Percentiles rank a stretch among this genome's conserved stretches.
Evolutionary conservation across 2,329 filamentous ascomycete genomes (phyloP).

Genomic region (Cladosporium sphaerospermum): DNA sequence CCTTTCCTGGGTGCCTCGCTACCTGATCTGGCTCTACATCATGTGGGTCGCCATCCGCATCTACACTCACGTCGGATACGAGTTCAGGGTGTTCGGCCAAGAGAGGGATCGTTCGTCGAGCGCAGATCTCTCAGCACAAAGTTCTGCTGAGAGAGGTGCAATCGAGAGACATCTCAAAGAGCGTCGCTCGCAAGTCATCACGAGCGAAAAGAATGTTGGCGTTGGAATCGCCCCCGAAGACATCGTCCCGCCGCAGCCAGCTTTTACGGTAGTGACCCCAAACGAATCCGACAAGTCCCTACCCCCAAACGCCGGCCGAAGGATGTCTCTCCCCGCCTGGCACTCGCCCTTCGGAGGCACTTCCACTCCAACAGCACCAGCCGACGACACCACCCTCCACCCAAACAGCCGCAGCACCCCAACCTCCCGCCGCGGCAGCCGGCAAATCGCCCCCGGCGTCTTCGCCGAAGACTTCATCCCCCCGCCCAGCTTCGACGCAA

Average conservation of each 20-base stretch:
- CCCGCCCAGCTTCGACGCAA: slow-evolving; percentile 5
- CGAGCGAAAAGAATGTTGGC: slow-evolving; percentile 3
- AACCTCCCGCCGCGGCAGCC: slow-evolving; percentile 24
- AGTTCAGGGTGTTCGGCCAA: slow-evolving; percentile 34
- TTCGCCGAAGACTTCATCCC: slow-evolving; percentile 25
- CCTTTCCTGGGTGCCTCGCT: slow-evolving; percentile 68
- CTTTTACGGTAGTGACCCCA: background rate
- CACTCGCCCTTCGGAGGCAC: slow-evolving; percentile 15
- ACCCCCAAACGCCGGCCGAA: slow-evolving; percentile 10
- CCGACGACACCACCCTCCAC: background rate
- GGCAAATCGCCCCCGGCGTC: slow-evolving; percentile 16
- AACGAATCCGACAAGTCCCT: background rate
- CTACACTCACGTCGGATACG: slow-evolving; percentile 58
- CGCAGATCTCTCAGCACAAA: slow-evolving; percentile 2
- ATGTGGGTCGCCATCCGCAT: slow-evolving; percentile 60
- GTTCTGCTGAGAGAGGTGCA: slow-evolving; percentile 1
- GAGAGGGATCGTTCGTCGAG: slow-evolving; percentile 19
- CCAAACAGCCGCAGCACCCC: slow-evolving; percentile 18
- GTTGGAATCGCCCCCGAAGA: slow-evolving; percentile 23
- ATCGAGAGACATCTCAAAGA: background rate
- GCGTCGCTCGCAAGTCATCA: background rate
- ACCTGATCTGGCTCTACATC: slow-evolving; percentile 60
- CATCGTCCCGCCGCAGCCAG: background rate
- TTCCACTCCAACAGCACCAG: background rate
- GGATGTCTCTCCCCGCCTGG: slow-evolving; percentile 21